phyloP scores from a whole-genome alignment of 495 filamentous ascomycete species.

The Penicillium cosmopolitanum region DNA sequence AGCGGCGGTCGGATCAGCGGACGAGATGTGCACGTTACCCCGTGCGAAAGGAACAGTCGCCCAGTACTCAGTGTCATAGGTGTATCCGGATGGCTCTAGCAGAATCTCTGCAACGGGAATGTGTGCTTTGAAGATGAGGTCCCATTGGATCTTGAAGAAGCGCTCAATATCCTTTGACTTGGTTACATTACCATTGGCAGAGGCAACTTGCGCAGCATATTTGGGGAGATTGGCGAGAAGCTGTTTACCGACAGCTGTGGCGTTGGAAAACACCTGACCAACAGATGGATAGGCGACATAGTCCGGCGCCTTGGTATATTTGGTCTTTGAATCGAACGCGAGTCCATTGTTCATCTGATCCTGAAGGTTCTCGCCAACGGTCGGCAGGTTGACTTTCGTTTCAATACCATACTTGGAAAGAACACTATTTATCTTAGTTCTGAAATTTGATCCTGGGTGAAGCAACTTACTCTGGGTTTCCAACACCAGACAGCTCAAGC shows the following conservation, averaged over 20 bases:
- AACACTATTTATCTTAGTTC: conserved; percentile 9
- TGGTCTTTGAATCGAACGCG: conserved; percentile 17
- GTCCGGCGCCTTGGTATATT: conserved; percentile 16
- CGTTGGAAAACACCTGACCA: conserved; percentile 21
- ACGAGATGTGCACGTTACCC: conserved; percentile 59
- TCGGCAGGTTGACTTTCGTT: conserved; percentile 24
- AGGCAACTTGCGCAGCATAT: conserved; percentile 24
- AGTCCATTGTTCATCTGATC: conserved; percentile 32
- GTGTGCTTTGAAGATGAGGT: conserved; percentile 36
- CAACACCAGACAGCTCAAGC: conserved; percentile 26
- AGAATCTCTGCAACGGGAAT: conserved; percentile 48
- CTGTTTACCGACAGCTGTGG: conserved; percentile 18
- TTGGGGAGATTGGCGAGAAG: conserved; percentile 23
- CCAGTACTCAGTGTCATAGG: conserved; percentile 46
- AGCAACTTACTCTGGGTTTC: conserved; percentile 24
- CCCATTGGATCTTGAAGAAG: conserved; percentile 31
- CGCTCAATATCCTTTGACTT: conserved; percentile 19
- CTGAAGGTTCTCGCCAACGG: conserved; percentile 29
- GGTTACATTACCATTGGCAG: conserved; percentile 24
- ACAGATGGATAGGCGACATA: conserved; percentile 27
- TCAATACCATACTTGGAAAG: conserved; percentile 25
- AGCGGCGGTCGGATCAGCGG: conserved; percentile 32
- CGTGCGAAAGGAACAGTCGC: conserved; percentile 53
- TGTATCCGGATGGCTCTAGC: conserved; percentile 28
- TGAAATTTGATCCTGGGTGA: too few relatives aligned